These are phyloP conservation scores for Paecilomyces dactylethromorphus DNA, from an alignment of 2,329 filamentous ascomycete genomes.

Conservation along the genomic window DNA sequence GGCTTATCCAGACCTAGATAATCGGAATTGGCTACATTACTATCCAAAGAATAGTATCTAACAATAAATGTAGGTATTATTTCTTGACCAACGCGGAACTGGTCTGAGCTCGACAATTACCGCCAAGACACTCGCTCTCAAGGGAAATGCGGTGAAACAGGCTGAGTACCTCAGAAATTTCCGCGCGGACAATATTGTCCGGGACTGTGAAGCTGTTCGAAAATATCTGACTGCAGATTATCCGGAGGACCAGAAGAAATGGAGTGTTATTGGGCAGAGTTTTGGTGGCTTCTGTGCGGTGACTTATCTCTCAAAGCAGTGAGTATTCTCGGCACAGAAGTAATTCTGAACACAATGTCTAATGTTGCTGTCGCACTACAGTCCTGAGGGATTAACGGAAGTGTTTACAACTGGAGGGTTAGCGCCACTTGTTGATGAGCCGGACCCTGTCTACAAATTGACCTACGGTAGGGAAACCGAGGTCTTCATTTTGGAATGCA, in stretches of 20 bases:
- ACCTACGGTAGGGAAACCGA: slow-evolving; percentile 48
- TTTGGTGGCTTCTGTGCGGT: slow-evolving; percentile 84
- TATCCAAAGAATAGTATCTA: not conserved
- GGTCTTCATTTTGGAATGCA: not conserved
- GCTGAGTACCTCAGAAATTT: slow-evolving; percentile 77
- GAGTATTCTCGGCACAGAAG: slow-evolving; percentile 11
- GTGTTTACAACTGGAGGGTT: slow-evolving; percentile 80
- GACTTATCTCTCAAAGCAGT: slow-evolving; percentile 74
- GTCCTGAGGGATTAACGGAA: slow-evolving; percentile 71
- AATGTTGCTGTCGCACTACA: slow-evolving; percentile 9
- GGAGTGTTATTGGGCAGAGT: slow-evolving; percentile 83
- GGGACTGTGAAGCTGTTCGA: slow-evolving; percentile 80
- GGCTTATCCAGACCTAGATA: slow-evolving; percentile 1
- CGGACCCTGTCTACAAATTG: slow-evolving; percentile 68
- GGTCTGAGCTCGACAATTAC: slow-evolving; percentile 78
- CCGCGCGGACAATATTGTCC: slow-evolving; percentile 83
- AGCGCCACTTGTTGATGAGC: slow-evolving; percentile 63
- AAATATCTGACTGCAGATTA: slow-evolving; percentile 65
- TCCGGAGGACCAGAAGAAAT: slow-evolving; percentile 64
- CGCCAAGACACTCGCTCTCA: slow-evolving; percentile 60
- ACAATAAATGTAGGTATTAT: slow-evolving; percentile 46
- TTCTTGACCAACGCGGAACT: slow-evolving; percentile 86
- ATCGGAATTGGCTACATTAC: not conserved
- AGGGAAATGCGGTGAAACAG: slow-evolving; percentile 61
- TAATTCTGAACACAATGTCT: not conserved